These are phyloP conservation scores for Calonectria hawksworthii DNA, from an alignment of 2,329 filamentous ascomycete species.

Conservation along the genomic window DNA sequence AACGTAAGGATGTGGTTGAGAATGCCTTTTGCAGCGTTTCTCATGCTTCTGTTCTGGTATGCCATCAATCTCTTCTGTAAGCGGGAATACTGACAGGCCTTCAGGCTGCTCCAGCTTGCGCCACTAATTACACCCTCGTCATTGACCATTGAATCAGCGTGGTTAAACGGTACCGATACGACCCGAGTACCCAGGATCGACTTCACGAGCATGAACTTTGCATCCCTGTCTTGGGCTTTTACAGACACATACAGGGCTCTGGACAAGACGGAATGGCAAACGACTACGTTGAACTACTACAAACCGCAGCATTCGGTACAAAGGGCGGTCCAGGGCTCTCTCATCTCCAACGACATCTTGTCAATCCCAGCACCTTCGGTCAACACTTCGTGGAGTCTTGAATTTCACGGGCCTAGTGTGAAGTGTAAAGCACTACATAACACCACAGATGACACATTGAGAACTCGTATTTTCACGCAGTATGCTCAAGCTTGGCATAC, in stretches of 20 bases:
- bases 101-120: neutral
- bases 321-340: slow-evolving; percentile 1
- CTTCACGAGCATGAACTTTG: slow-evolving; percentile 18
- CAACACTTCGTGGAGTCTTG: neutral
- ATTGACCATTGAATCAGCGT: neutral
- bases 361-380: neutral
- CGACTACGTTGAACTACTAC: neutral
- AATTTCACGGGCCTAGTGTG: neutral
- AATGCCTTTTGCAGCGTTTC: neutral
- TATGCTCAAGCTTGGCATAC: neutral
- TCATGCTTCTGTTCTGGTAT: neutral
- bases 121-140: slow-evolving; percentile 5
- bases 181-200: neutral
- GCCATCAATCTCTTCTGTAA: neutral
- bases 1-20: neutral
- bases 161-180: neutral
- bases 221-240: neutral
- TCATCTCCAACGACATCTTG: neutral
- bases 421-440: neutral
- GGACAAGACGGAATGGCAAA: neutral
- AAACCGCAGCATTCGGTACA: neutral
- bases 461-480: neutral
- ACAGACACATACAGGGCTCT: neutral
- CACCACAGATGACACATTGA: neutral
- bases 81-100: neutral